Base-by-base conservation (phyloP, 305 asterid species). In the Solanum chacoense region DNA sequence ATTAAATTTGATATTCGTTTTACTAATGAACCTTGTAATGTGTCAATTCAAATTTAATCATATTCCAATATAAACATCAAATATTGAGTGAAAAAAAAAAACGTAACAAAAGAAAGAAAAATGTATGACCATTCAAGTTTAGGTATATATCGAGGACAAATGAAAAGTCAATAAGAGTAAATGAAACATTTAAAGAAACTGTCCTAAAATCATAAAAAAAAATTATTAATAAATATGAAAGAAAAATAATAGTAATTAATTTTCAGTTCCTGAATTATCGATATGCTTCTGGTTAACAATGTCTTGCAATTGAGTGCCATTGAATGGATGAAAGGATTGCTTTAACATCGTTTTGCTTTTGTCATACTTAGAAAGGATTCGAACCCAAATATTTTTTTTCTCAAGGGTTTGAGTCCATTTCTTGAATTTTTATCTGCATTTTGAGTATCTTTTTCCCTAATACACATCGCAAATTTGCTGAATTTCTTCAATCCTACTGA, bases 251-350 rank as follows among this genome's bases (percentile, higher is more conserved):
- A 55, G 45, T 59, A 36, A 55, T 7, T 36, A 74, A 38, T 28
- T 71, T 34, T 18, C 76, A 5, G 81, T 50, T 69, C 90, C 93
- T 89, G 85, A 59, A 91, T 22, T 85, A 59, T 84, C 79, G 92
- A 89, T 9, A n/a, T 69, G 87, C 88, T 87, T 88, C 88, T 59
- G 89, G 92, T 86, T 32, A 37, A 32, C 50, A 88, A 85, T 74
- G 88, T 84, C 32, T 88, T 85, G 84, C 13, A 72, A 88, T 55
- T 88, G 84, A 88, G 28, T 75, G 90, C 93, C 93, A 69, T 88
- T 91, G 90, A 90, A 84, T 37, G 77, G 10, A 71, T 77, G 86
- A 90, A 88, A 67, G 89, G 78, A 78, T 86, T 89, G 88, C 90
- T 86, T 89, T 85, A 88, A 87, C 91, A 87, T 75, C 88, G 36